phyloP scores from a whole-genome alignment of 495 filamentous ascomycete genomes.

The Penicillium desertorum region DNA sequence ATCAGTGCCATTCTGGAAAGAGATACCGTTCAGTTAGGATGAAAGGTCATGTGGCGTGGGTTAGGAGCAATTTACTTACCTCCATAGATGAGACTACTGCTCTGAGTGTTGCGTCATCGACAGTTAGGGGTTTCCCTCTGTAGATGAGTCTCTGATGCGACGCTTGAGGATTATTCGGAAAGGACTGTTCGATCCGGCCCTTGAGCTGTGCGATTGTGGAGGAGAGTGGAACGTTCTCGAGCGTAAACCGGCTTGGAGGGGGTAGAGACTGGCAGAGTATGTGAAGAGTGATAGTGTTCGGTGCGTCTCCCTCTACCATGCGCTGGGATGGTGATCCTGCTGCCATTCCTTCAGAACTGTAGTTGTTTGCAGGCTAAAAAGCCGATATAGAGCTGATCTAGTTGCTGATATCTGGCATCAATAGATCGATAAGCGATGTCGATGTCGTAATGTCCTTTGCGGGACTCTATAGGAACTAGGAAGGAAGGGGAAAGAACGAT shows the following conservation, averaged over 20 bases:
- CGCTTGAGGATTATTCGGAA: constrained; percentile 54
- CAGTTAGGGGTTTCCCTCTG: constrained; percentile 57
- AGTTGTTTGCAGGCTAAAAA: constrained; percentile 6
- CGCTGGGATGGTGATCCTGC: neutral
- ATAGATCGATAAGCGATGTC: constrained; percentile 1
- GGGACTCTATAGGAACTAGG: neutral
- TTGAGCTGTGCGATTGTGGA: constrained; percentile 63
- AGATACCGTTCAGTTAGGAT: constrained; percentile 19
- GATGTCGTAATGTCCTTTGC: neutral
- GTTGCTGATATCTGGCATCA: constrained; percentile 17
- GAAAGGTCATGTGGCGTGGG: neutral
- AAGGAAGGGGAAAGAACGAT: neutral
- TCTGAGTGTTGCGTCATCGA: constrained; percentile 54
- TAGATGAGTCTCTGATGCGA: constrained; percentile 64
- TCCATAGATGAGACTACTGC: constrained; percentile 56
- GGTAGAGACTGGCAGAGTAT: constrained; percentile 64
- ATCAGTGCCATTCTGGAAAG: constrained; percentile 38
- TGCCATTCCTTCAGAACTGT: neutral
- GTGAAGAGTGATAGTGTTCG: constrained; percentile 53
- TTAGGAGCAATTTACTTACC: constrained; percentile 43
- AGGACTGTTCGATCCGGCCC: constrained; percentile 53
- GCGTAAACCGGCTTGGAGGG: constrained; percentile 52
- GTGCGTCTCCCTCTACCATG: constrained; percentile 2
- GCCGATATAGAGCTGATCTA: constrained; percentile 1
- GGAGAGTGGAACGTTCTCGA: constrained; percentile 51